These are phyloP conservation scores for Botrytis sinoallii DNA, from an alignment of 2,329 filamentous ascomycete species.

Conservation along the genomic window DNA sequence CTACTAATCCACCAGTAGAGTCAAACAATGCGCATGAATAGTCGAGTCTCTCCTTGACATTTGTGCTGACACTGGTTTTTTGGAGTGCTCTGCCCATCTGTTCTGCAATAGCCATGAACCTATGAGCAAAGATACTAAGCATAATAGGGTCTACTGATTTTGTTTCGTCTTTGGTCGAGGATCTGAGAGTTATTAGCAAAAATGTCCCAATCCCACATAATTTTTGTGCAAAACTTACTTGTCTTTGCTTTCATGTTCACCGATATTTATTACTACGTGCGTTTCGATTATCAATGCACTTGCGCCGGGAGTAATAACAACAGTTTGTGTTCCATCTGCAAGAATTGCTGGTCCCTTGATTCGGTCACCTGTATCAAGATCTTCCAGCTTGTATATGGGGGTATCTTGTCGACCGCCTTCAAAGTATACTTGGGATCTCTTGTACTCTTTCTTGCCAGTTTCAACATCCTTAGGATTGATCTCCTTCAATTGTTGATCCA, in stretches of 20 bases:
- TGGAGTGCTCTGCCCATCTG: slow-evolving; percentile 78
- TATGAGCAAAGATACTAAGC: slow-evolving; percentile 74
- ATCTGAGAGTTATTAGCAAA: neutral
- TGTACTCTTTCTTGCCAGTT: slow-evolving; percentile 57
- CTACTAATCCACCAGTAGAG: slow-evolving; percentile 69
- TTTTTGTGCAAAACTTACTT: slow-evolving; percentile 33
- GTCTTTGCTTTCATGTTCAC: slow-evolving; percentile 51
- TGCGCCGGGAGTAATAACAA: slow-evolving; percentile 66
- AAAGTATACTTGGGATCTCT: slow-evolving; percentile 74
- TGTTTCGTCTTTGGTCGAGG: slow-evolving; percentile 36
- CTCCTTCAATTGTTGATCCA: slow-evolving; percentile 76
- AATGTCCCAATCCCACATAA: neutral
- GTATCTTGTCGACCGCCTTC: slow-evolving; percentile 76
- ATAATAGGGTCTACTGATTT: slow-evolving; percentile 69
- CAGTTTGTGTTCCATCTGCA: slow-evolving; percentile 21
- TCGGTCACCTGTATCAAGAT: slow-evolving; percentile 49
- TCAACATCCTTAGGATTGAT: slow-evolving; percentile 53
- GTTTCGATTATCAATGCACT: slow-evolving; percentile 77
- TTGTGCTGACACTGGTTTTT: slow-evolving; percentile 76
- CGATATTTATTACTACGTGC: slow-evolving; percentile 84
- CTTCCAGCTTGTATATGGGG: slow-evolving; percentile 76
- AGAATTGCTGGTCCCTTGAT: slow-evolving; percentile 20
- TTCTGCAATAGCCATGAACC: slow-evolving; percentile 83
- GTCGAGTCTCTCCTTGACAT: slow-evolving; percentile 78
- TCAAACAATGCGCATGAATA: slow-evolving; percentile 83